Conservation (phyloP, 208 protist species). For the Leishmania braziliensis region DNA sequence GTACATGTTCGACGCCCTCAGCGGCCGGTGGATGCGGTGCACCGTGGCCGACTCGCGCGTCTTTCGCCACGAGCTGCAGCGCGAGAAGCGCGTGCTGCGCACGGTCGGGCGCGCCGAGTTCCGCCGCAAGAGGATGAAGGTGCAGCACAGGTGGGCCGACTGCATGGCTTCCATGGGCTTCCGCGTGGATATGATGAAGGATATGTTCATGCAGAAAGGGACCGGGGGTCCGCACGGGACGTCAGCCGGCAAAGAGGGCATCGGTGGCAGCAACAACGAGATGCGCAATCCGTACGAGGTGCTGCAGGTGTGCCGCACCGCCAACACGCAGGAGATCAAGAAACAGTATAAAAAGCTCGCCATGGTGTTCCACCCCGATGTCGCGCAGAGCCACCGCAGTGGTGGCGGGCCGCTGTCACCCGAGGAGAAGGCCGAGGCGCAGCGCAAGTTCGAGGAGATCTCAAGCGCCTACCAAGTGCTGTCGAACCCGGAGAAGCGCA, state of each 20-base stretch:
- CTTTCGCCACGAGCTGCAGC: slow-evolving; percentile 55
- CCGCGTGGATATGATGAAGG: slow-evolving; percentile 56
- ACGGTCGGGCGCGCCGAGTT: slow-evolving; percentile 80
- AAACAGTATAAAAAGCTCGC: slow-evolving; percentile 88
- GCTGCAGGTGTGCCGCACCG: slow-evolving; percentile 63
- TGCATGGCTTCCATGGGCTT: slow-evolving; percentile 78
- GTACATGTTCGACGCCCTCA: slow-evolving; percentile 75
- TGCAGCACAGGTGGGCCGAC: slow-evolving; percentile 61
- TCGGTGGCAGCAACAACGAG: slow-evolving; percentile 5
- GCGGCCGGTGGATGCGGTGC: slow-evolving; percentile 76
- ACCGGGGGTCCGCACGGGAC: not conserved
- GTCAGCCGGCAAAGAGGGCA: not conserved
- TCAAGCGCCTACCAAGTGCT: slow-evolving; percentile 82
- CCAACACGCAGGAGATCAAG: slow-evolving; percentile 71
- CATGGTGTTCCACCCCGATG: slow-evolving; percentile 87
- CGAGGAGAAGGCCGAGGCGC: slow-evolving; percentile 46
- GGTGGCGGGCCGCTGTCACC: slow-evolving; percentile 12
- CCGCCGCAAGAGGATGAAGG: slow-evolving; percentile 60
- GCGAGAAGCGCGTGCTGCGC: slow-evolving; percentile 72
- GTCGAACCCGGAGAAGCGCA: slow-evolving; percentile 85
- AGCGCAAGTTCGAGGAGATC: slow-evolving; percentile 76
- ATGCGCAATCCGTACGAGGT: slow-evolving; percentile 76
- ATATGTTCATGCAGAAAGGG: slow-evolving; percentile 28
- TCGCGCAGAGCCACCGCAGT: slow-evolving; percentile 39
- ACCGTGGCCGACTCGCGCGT: slow-evolving; percentile 42